phyloP scores from a whole-genome alignment of 805 yeast genomes.

The Candida germanica region DNA sequence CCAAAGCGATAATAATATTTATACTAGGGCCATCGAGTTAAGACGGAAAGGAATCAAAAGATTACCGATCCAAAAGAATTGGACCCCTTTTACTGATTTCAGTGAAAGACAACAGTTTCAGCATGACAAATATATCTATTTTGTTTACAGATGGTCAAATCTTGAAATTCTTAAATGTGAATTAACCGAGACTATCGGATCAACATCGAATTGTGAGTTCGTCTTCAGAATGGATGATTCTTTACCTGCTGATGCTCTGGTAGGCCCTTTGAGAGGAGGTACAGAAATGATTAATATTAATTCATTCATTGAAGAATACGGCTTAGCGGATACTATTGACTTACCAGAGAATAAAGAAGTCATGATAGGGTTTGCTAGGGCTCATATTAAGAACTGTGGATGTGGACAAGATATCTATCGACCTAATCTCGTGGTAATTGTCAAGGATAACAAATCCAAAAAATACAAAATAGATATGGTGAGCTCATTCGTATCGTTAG shows the following conservation, averaged over 20 bases:
- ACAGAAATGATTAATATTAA: slow-evolving; percentile 29
- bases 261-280: slow-evolving; percentile 38
- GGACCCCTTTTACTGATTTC: slow-evolving; percentile 39
- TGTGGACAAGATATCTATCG: slow-evolving; percentile 39
- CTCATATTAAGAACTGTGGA: slow-evolving; percentile 38
- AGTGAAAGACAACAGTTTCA: slow-evolving; percentile 14
- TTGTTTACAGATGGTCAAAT: slow-evolving; percentile 32
- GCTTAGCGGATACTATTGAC: slow-evolving; percentile 10
- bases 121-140: slow-evolving; percentile 25
- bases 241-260: slow-evolving; percentile 4
- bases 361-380: slow-evolving; percentile 40
- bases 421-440: slow-evolving; percentile 35
- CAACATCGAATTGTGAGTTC: slow-evolving; percentile 15
- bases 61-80: slow-evolving; percentile 27
- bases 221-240: slow-evolving; percentile 8
- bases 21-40: slow-evolving; percentile 21
- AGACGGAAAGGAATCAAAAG: slow-evolving; percentile 12
- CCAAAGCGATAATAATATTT: slow-evolving; percentile 14
- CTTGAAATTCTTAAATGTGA: slow-evolving; percentile 16
- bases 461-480: slow-evolving; percentile 26
- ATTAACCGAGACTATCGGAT: slow-evolving; percentile 7
- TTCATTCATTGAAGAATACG: slow-evolving; percentile 9
- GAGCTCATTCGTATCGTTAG: slow-evolving; percentile 29
- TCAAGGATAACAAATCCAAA: slow-evolving; percentile 9
- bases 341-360: slow-evolving; percentile 23